phyloP scores from a whole-genome alignment of 352 stramenopile genomes.

The Plasmopara halstedii region DNA sequence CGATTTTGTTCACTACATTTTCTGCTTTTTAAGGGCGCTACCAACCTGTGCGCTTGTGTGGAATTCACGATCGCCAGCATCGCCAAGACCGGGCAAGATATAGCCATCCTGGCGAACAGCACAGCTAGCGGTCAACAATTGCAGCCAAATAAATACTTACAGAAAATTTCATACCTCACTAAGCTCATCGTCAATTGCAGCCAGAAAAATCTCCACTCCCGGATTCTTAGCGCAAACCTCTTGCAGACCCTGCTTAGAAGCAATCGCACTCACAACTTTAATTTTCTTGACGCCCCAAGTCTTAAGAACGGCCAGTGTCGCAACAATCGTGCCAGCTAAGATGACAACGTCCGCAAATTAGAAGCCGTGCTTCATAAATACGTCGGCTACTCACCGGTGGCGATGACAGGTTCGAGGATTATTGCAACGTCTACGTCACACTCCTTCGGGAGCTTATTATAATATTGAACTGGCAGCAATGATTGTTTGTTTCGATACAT shows the following conservation, averaged over 20 bases:
- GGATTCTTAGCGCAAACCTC: conserved; percentile 73
- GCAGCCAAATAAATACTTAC: conserved; percentile 1
- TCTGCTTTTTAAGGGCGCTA: conserved; percentile 49
- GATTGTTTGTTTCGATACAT: conserved; percentile 89
- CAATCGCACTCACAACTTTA: conserved; percentile 92
- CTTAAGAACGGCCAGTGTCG: conserved; percentile 94
- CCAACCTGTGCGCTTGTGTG: conserved; percentile 56
- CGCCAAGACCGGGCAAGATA: conserved; percentile 74
- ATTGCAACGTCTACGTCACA: conserved; percentile 91
- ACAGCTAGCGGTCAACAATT: conserved; percentile 4
- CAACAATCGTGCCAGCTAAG: conserved; percentile 87
- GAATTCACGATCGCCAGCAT: conserved; percentile 81
- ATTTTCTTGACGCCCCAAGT: conserved; percentile 91
- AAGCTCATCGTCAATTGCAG: conserved; percentile 64
- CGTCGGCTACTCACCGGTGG: conserved; percentile 52
- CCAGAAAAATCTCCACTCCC: conserved; percentile 71
- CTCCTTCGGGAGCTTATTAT: conserved; percentile 96
- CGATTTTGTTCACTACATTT: conserved; percentile 20
- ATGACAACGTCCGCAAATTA: too few species aligned
- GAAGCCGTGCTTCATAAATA: too few species aligned
- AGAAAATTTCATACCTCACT: conserved; percentile 42
- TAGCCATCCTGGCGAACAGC: conserved; percentile 48
- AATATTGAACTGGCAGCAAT: conserved; percentile 96
- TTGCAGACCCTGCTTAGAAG: conserved; percentile 87
- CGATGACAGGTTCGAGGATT: conserved; percentile 96